Evolutionary conservation across 2,329 filamentous ascomycete species (phyloP), one percentile per base, ranked within the genome.

Genomic region (Blastomyces parvus): DNA sequence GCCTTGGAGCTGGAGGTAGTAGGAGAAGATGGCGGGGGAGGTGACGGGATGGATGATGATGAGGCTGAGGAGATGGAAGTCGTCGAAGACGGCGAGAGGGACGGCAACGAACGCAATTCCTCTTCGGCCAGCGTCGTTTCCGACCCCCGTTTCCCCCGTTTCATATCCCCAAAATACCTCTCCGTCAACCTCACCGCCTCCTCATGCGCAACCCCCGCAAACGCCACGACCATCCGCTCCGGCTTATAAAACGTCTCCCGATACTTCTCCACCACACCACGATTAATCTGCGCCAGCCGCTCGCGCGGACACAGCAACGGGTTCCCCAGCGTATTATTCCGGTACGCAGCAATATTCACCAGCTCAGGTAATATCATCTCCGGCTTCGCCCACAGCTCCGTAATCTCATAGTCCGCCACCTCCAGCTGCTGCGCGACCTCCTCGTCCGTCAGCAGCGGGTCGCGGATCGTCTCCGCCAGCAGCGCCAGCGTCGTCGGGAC

Each of bases 341-440:
- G 94, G 78, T 90, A 99, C 1, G 92, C 94, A 11, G 94, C 91
- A 80, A 92, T 94, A 76, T 99, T 94, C 46, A 97, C 88, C 69
- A 99, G 79, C 78, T 99, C 94, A 0, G 94, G 94, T 65, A 99
- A 80, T 69, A 99, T 97, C 63, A 99, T 84, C 72, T 97, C 93
- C 0, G 94, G 92, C 81, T 96, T 97, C 70, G 88, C 88, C 94
- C 94, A 99, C 63, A 99, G 97, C 80, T 97, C 94, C 30, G 86
- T 86, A 74, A 99, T 94, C 78, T 99, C 94, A 74, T 97, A 99
- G 61, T 92, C 86, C 9, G 93, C 94, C 7, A 93, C 97, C 73
- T 89, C 86, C 27, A 99, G 81, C 78, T 99, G 94, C 74, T 91
- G 86, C 25, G 83, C 78, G 0, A 99, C 89, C 77, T 99, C 94